phyloP scores from a whole-genome alignment of 805 yeast genomes.

The Sugiyamaella floridensis region DNA sequence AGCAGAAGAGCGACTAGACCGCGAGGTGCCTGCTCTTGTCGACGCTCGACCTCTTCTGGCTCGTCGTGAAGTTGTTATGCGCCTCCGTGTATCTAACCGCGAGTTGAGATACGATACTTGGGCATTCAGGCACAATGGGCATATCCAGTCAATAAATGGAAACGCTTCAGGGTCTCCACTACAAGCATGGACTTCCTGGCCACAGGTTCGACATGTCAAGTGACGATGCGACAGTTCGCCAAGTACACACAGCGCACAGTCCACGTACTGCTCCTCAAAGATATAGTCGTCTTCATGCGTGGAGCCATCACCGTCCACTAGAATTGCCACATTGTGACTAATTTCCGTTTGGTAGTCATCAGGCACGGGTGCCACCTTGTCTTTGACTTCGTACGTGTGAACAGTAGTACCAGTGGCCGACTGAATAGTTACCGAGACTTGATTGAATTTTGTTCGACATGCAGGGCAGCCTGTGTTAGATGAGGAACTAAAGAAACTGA shows the following conservation, averaged over 20 bases:
- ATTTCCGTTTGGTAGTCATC: slow-evolving; percentile 4
- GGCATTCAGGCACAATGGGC: slow-evolving; percentile 18
- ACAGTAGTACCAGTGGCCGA: slow-evolving; percentile 1
- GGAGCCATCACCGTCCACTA: background rate
- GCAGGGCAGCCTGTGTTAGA: slow-evolving; percentile 46
- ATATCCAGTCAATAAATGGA: slow-evolving; percentile 27
- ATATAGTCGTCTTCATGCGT: slow-evolving; percentile 2
- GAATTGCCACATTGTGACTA: background rate
- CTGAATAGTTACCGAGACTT: slow-evolving; percentile 5
- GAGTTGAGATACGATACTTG: background rate
- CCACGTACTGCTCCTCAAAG: slow-evolving; percentile 11
- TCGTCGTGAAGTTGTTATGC: background rate
- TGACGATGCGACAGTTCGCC: slow-evolving; percentile 25
- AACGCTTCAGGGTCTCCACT: slow-evolving; percentile 27
- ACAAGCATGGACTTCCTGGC: slow-evolving; percentile 27
- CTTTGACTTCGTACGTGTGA: slow-evolving; percentile 9
- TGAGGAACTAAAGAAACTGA: background rate
- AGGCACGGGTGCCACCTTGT: slow-evolving; percentile 10
- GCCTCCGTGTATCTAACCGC: background rate
- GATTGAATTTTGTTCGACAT: slow-evolving; percentile 42
- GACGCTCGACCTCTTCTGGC: background rate
- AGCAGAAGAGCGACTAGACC: slow-evolving; percentile 1
- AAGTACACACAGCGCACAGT: slow-evolving; percentile 25
- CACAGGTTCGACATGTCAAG: slow-evolving; percentile 28
- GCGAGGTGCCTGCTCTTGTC: background rate